Evolutionary conservation across 805 yeast genomes (phyloP), one percentile per base, ranked within the genome.

Genomic region (Pichia occidentalis): DNA sequence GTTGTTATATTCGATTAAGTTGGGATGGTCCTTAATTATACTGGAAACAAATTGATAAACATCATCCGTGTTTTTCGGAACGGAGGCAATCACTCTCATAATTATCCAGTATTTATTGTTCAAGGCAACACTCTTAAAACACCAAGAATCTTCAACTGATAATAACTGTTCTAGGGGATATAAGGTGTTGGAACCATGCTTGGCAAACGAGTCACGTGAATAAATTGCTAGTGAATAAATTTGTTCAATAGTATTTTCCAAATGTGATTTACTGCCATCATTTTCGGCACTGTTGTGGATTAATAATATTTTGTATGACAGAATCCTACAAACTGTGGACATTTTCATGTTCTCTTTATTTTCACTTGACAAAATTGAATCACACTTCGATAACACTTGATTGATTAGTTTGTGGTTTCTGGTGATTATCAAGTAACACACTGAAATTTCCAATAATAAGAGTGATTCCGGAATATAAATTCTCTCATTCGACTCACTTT

Each of bases 301-400:
- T 13, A 77, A 53, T 12, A 77, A 52, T 13, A 77, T 57, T 42
- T 71, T 67, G 51, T 79, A 79, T 1, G 77, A 61, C n/a, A 60
- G 43, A 22, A 79, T 54, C 47, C 85, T 64, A 18, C 41, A 23
- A 19, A 39, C 42, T 7, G 54, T 43, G 16, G 52, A 42, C 48
- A 53, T 51, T 30, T 52, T 53, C 38, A 53, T 42, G 21, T 56
- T 57, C 12, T 39, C 39, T 48, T 58, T 44, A 8, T 32, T 23
- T 5, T 42, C 42, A n/a, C 54, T 44, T 0, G 34, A 23, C 30
- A 52, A 45, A 8, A 52, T 29, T 12, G 37, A 34, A 36, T 56
- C 60, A 34, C 56, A 51, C 23, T 46, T 42, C 7, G 27, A 39
- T 24, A 58, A 26, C 1, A 53, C 39, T 22, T 49, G 43, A 14